Base-by-base conservation (phyloP, 2,329 filamentous ascomycete genomes). In the Curvularia sp. region DNA sequence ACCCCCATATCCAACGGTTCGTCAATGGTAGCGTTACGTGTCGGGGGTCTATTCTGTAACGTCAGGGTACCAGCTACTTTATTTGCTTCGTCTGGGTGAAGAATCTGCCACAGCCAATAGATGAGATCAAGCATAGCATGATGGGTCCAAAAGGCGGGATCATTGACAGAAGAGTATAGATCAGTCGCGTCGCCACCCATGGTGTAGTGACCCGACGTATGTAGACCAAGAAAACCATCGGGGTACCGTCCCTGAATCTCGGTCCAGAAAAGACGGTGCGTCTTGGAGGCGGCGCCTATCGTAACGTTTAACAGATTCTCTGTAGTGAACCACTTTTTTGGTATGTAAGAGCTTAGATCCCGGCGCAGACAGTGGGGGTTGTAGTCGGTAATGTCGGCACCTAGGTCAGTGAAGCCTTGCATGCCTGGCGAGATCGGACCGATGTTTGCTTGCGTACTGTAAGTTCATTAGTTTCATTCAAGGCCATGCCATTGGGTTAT, bases 111-210 rank as follows among this genome's bases (percentile, higher is more conserved):
- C 10, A 55, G 43, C 46, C 53, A 55, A 25, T 55, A 50, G 13
- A 55, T 42, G 15, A 46, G 53, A 23, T 55, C 53, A 23, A 55
- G 53, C 53, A 50, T 55, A n/a, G 53, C 25, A 28, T 55, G 53
- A 28, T 55, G 53, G n/a, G 38, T 21, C 27, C 21, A 55, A 43
- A 55, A 55, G 7, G 47, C 46, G 3, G 53, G 53, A 36, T 55
- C 53, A 4, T 55, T 55, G 28, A 55, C 53, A 27, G 46, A 51
- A 12, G 46, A 50, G 13, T 55, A 55, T 38, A 55, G 53, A 18
- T 55, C 53, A 4, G 53, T 50, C 9, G 46, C 51, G 25, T 54
- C 51, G 5, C 51, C 43, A 9, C 51, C 51, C 51, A 54, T 54
- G 15, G 43, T 45, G 39, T 55, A 51, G 12, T 51, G 53, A 12